Evolutionary conservation across 2,329 filamentous ascomycete genomes (phyloP), one percentile per base, ranked within the genome.

Genomic region (Coniochaeta sp.): DNA sequence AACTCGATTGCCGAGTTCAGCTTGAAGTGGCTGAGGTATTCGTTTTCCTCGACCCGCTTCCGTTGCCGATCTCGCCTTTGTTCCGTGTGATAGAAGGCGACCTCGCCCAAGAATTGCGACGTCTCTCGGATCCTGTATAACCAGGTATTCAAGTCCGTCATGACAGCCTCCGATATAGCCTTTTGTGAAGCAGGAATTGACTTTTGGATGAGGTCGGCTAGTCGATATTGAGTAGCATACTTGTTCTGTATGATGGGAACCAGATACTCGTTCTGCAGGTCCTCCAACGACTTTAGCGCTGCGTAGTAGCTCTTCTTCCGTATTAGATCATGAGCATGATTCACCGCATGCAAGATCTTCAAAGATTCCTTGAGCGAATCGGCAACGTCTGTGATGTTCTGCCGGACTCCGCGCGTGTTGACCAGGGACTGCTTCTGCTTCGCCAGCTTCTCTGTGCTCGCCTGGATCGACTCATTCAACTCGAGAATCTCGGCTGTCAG

Each of bases 121-220:
- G 92, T 96, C 73, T 99, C 95, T 68, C 95, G 87, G 64, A 99
- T 96, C 24, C 91, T 88, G 69, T 89, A 99, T 11, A 99, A 80
- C 95, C 95, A 99, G 0, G 92, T 97, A 70, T 98, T 98, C 60
- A 99, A 77, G 74, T 99, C 95, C 1, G 86, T 89, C 91, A 98
- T 98, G 66, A 99, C 95, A 16, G 93, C 92, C 74, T 98, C 93
- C 4, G 93, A 93, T 60, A 99, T 97, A 58, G 91, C 87, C 69
- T 91, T 92, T 69, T 96, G 92, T 1, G 92, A 97, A 3, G 90
- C 87, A 1, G 95, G 95, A 34, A 98, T 93, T 0, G 93, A 98
- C 67, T 91, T 92, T 72, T 97, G 93, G 65, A 99, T 98, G 78
- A 96, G 86, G 70, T 96, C 91, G 34, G 95, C 95, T 64, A 99